phyloP scores from a whole-genome alignment of 805 yeast genomes.

The Nematodospora valgi region DNA sequence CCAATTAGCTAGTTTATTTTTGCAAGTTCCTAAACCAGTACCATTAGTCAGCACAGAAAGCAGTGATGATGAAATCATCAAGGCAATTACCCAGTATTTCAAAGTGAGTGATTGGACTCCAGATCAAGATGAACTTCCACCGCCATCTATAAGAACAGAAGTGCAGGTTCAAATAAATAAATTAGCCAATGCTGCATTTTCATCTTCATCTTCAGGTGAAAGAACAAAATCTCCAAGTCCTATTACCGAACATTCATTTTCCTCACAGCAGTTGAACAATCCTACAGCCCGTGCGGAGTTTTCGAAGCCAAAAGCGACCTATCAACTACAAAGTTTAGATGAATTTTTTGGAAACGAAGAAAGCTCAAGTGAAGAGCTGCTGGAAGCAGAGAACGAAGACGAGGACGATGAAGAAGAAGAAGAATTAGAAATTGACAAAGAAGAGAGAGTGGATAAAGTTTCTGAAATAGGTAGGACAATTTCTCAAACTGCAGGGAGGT shows the following conservation, averaged over 20 bases:
- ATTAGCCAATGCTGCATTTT: conserved; percentile 14
- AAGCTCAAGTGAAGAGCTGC: conserved; percentile 11
- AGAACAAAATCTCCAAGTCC: conserved; percentile 19
- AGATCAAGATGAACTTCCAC: conserved; percentile 21
- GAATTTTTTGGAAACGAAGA: conserved; percentile 63
- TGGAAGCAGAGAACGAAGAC: conserved; percentile 12
- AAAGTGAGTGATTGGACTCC: conserved; percentile 44
- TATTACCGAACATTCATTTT: conserved; percentile 19
- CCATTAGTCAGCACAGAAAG: conserved; percentile 39
- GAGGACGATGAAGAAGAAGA: conserved; percentile 11
- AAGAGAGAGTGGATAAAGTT: conserved; percentile 3
- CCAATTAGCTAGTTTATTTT: conserved; percentile 63
- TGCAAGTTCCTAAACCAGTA: conserved; percentile 74
- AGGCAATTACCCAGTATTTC: conserved; percentile 17
- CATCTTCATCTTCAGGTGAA: conserved; percentile 13
- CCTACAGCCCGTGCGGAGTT: conserved; percentile 1
- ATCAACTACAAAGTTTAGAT: conserved; percentile 74
- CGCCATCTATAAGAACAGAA: conserved; percentile 28
- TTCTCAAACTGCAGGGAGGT: too few relatives aligned
- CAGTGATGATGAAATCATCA: conserved; percentile 11
- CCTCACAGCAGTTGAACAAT: conserved; percentile 17
- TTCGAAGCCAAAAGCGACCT: conserved; percentile 27
- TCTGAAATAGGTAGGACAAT: neutral
- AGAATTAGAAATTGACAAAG: conserved; percentile 11
- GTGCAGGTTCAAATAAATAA: conserved; percentile 15